Evolutionary conservation across 2,329 filamentous ascomycete species (phyloP).

Genomic region (Bipolaris cookei): DNA sequence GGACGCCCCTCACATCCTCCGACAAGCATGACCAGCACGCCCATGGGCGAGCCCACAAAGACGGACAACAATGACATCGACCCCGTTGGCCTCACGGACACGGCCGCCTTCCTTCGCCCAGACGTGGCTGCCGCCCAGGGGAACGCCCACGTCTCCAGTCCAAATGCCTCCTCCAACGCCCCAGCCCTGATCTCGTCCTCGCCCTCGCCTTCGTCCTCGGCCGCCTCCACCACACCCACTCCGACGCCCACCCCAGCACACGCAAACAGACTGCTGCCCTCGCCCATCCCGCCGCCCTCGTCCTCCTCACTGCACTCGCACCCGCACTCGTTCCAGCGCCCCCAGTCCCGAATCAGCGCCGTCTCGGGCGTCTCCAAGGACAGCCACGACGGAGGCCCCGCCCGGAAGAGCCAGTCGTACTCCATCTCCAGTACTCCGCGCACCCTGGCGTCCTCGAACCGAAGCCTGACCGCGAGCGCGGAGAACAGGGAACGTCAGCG

Average conservation of each 20-base stretch:
- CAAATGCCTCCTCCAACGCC: neutral
- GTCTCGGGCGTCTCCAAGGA: constrained; percentile 34
- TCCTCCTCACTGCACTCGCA: constrained; percentile 37
- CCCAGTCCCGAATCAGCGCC: constrained; percentile 41
- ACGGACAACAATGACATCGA: constrained; percentile 34
- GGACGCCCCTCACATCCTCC: constrained; percentile 24
- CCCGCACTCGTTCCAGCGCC: constrained; percentile 40
- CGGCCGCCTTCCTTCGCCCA: constrained; percentile 27
- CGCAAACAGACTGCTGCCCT: constrained; percentile 38
- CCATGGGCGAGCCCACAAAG: constrained; percentile 39
- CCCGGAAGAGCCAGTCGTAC: constrained; percentile 42
- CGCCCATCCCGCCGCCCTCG: constrained; percentile 41
- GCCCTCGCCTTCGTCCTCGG: constrained; percentile 9
- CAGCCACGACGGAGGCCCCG: constrained; percentile 34
- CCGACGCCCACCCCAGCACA: neutral
- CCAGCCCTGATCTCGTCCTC: neutral
- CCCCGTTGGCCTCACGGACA: constrained; percentile 1
- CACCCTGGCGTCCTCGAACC: constrained; percentile 47
- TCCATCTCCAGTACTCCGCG: constrained; percentile 46
- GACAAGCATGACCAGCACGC: constrained; percentile 38
- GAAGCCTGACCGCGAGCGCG: constrained; percentile 33
- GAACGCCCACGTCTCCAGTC: neutral
- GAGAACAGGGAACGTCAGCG: constrained; percentile 45
- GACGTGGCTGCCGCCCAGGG: constrained; percentile 20
- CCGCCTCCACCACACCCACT: neutral